Evolutionary conservation across 306 rosid genomes (phyloP).

Genomic region (Pyrus betulifolia): DNA sequence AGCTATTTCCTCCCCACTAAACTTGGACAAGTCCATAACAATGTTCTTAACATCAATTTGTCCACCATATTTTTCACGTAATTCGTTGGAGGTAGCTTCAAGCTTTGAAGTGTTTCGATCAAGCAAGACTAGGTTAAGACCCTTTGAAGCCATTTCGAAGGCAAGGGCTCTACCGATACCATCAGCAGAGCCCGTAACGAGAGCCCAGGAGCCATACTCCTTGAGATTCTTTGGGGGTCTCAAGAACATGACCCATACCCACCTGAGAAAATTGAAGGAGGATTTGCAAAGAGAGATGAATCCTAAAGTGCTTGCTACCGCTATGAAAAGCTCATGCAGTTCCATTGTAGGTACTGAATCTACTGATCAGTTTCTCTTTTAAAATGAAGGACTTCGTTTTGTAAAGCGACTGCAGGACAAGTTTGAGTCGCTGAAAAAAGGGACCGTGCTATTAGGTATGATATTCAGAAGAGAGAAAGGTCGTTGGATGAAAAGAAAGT

Average conservation of each 20-base stretch:
- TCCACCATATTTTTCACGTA: conserved; percentile 2
- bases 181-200: conserved; percentile 69
- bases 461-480: neutral
- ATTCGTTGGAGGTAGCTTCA: conserved; percentile 13
- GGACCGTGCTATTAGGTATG: neutral
- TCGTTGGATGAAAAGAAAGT: neutral
- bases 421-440: neutral
- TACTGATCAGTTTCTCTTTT: no score
- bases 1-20: conserved; percentile 16
- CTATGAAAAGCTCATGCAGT: neutral
- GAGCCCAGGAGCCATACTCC: conserved; percentile 69
- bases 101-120: conserved; percentile 31
- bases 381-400: no score
- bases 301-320: conserved; percentile 20
- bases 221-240: conserved; percentile 63
- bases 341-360: neutral
- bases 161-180: conserved; percentile 79
- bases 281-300: conserved; percentile 30
- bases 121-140: conserved; percentile 27
- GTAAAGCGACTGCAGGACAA: neutral
- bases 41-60: neutral
- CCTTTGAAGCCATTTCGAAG: conserved; percentile 43
- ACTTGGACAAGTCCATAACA: conserved; percentile 23
- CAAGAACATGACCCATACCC: conserved; percentile 54
- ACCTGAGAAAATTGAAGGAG: conserved; percentile 15